These are phyloP conservation scores for Phytophthora fragariae DNA, from an alignment of 352 stramenopile species.

Conservation along the genomic window DNA sequence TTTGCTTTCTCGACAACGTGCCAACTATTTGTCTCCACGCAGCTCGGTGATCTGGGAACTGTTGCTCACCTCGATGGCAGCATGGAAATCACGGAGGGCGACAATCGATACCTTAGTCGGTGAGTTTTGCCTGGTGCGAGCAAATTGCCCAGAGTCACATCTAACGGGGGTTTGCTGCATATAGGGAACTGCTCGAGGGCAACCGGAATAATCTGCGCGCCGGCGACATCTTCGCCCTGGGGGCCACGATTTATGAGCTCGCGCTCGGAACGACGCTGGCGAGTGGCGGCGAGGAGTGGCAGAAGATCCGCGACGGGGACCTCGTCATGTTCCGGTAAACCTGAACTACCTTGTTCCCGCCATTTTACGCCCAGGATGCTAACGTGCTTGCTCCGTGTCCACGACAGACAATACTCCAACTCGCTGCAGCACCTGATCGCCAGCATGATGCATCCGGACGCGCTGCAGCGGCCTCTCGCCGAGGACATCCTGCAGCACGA, in stretches of 20 bases:
- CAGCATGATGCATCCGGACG: constrained; percentile 89
- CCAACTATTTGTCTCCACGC: constrained; percentile 2
- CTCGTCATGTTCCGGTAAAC: constrained; percentile 77
- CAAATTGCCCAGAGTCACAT: neutral
- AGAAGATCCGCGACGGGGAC: constrained; percentile 88
- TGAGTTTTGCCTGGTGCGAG: constrained; percentile 23
- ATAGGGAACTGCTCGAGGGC: constrained; percentile 80
- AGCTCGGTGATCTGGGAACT: constrained; percentile 84
- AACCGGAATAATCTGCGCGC: constrained; percentile 78
- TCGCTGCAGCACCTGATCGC: constrained; percentile 87
- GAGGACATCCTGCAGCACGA: constrained; percentile 90
- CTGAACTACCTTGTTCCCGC: neutral
- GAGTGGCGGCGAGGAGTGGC: constrained; percentile 83
- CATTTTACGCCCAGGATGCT: constrained; percentile 10
- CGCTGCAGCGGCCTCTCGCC: constrained; percentile 78
- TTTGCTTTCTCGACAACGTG: neutral
- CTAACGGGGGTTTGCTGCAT: constrained; percentile 6
- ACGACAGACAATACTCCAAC: constrained; percentile 83
- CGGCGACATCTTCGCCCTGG: constrained; percentile 87
- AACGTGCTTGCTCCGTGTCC: constrained; percentile 17
- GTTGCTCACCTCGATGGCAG: constrained; percentile 78
- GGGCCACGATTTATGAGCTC: constrained; percentile 87
- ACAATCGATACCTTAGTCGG: constrained; percentile 89
- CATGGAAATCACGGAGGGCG: constrained; percentile 89
- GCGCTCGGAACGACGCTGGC: constrained; percentile 73